These are phyloP conservation scores for Linnemannia elongata DNA, from an alignment of 192 early-diverging fungal species.

Conservation along the genomic window DNA sequence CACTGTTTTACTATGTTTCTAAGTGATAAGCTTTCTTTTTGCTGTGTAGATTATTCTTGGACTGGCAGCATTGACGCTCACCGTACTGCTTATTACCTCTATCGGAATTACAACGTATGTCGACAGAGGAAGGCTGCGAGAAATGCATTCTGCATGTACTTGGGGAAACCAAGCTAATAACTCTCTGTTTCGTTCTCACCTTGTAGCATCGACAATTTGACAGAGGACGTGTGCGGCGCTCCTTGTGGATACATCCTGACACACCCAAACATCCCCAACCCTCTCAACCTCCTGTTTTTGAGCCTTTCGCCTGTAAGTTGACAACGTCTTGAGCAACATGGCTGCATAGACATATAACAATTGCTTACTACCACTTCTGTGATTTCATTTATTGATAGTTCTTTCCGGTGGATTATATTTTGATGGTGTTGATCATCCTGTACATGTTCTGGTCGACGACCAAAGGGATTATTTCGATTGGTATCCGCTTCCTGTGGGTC, in stretches of 20 bases:
- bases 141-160: not conserved
- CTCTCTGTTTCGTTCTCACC: not conserved
- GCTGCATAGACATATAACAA: not conserved
- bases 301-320: conserved; percentile 60
- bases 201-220: conserved; percentile 65
- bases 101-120: conserved; percentile 44
- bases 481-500: conserved; percentile 71
- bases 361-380: not conserved
- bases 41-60: conserved; percentile 28
- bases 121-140: not conserved
- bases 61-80: conserved; percentile 29
- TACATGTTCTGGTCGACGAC: conserved; percentile 70
- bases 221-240: conserved; percentile 64
- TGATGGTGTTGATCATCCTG: conserved; percentile 65
- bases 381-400: conserved; percentile 23
- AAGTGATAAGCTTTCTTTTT: not conserved
- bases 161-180: not conserved
- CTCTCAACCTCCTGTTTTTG: conserved; percentile 66
- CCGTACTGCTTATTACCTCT: conserved; percentile 27
- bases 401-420: conserved; percentile 69
- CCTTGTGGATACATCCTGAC: conserved; percentile 69
- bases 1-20: not conserved
- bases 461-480: conserved; percentile 65
- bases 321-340: not conserved
- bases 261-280: conserved; percentile 65